Evolutionary conservation across 805 yeast species (phyloP), one percentile per base, ranked within the genome.

Genomic region (Starmerella apis): DNA sequence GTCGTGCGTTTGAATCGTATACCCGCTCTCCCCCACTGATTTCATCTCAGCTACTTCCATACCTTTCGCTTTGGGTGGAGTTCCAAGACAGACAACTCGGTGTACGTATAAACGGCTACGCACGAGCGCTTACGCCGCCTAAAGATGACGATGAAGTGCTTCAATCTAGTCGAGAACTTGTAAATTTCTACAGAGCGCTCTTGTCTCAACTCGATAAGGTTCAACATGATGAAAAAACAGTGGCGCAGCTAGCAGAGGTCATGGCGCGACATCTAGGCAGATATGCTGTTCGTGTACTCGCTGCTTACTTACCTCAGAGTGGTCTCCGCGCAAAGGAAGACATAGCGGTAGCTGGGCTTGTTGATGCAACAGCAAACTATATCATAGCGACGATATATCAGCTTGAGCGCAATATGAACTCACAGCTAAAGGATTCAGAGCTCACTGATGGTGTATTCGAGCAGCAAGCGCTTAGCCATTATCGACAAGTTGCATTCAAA

Each of bases 291-390:
- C 74, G 71, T 55, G 70, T 79, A 36, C 68, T 80, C 51, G 69
- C 65, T 48, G 74, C 75, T 16, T 63, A 76, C 44, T 52, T 80
- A 27, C 78, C 85, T 1, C 64, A 64, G 1, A 49, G 59, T 35
- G 48, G 32, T 1, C 20, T 52, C 10, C 74, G 78, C 24, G 68
- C 74, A 11, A 66, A 63, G 11, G 90, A 83, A 56, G 80, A 85
- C 0, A 68, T 85, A 18, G 74, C 73, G 39, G 77, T 82, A 52
- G 71, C 84, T 1, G 80, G 92, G 25, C 68, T 86, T 61, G 75
- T 87, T 9, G 67, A 90, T 31, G 86, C 86, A 58, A 90, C 98
- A 0, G 86, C 95, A 0, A 95, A 90, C 62, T 92, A 88, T 63
- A 81, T 95, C 52, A 76, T 85, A 6, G 50, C 43, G 16, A 33